Evolutionary conservation across 1,284 basidiomycete genomes (phyloP).

Genomic region (Stereum hirsutum): DNA sequence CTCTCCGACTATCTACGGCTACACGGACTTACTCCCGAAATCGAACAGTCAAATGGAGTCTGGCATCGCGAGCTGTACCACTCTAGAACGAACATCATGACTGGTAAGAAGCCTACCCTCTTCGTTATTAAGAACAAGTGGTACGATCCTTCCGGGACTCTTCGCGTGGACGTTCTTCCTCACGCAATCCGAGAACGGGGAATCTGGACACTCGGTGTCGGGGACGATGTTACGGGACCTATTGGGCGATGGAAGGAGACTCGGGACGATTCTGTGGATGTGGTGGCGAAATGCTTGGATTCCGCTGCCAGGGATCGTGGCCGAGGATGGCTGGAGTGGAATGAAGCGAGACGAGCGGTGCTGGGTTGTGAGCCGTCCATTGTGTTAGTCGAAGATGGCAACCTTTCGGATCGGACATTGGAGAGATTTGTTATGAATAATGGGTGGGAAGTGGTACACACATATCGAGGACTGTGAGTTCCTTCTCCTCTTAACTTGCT

Average conservation of each 20-base stretch:
- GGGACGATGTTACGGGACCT: constrained; percentile 14
- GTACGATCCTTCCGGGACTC: constrained; percentile 24
- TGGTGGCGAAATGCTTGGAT: constrained; percentile 2
- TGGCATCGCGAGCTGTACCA: constrained; percentile 26
- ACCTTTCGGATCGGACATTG: constrained; percentile 20
- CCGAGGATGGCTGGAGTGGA: too few relatives aligned
- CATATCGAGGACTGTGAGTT: constrained; percentile 27
- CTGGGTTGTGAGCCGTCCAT: too few relatives aligned
- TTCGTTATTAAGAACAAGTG: constrained; percentile 26
- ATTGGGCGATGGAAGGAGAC: neutral
- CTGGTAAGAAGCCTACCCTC: constrained; percentile 16
- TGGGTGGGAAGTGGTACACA: constrained; percentile 27
- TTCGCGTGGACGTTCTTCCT: constrained; percentile 28
- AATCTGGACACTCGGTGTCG: constrained; percentile 12
- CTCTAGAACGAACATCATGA: constrained; percentile 7
- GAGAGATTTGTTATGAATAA: constrained; percentile 23
- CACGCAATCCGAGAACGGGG: constrained; percentile 23
- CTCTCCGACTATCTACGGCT: constrained; percentile 32
- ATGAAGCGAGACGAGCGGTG: constrained; percentile 3
- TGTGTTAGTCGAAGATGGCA: too few relatives aligned
- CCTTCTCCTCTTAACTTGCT: neutral
- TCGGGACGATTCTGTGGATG: constrained; percentile 1
- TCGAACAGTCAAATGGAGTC: constrained; percentile 26
- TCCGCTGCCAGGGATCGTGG: too few relatives aligned
- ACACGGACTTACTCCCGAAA: constrained; percentile 21